These are phyloP conservation scores for Isatis lusitanica DNA, from an alignment of 441 rosid genomes.

Conservation along the genomic window DNA sequence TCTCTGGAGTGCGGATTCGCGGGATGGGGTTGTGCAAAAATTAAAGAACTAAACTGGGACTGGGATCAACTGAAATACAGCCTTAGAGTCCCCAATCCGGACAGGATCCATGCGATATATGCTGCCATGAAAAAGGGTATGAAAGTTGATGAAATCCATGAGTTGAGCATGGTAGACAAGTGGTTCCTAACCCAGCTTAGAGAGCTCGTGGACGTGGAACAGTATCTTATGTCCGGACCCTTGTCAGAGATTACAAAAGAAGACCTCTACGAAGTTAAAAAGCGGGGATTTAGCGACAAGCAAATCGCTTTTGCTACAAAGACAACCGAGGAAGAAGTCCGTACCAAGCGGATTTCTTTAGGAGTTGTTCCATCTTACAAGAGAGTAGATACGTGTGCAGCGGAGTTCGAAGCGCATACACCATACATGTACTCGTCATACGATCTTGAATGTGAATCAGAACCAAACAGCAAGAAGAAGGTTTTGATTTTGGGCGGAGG, in stretches of 20 bases:
- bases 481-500: slow-evolving; percentile 97
- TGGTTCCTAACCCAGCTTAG: slow-evolving; percentile 96
- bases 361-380: slow-evolving; percentile 86
- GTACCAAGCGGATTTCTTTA: slow-evolving; percentile 58
- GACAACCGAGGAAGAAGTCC: slow-evolving; percentile 82
- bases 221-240: slow-evolving; percentile 61
- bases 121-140: slow-evolving; percentile 97
- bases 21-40: slow-evolving; percentile 89
- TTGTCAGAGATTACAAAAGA: slow-evolving; percentile 73
- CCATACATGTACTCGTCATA: slow-evolving; percentile 98
- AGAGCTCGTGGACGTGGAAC: slow-evolving; percentile 86
- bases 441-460: slow-evolving; percentile 92
- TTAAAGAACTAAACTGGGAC: slow-evolving; percentile 84
- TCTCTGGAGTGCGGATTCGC: slow-evolving; percentile 80
- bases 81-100: slow-evolving; percentile 87
- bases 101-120: slow-evolving; percentile 83
- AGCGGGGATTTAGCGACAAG: slow-evolving; percentile 87
- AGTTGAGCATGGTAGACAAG: slow-evolving; percentile 80
- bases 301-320: slow-evolving; percentile 92
- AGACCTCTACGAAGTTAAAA: slow-evolving; percentile 79
- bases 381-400: slow-evolving; percentile 97
- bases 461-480: slow-evolving; percentile 73
- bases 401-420: slow-evolving; percentile 95
- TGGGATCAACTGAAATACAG: slow-evolving; percentile 87
- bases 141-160: slow-evolving; percentile 81